These are phyloP conservation scores for Claviceps sp. DNA, from an alignment of 2,329 filamentous ascomycete species.

Conservation along the genomic window DNA sequence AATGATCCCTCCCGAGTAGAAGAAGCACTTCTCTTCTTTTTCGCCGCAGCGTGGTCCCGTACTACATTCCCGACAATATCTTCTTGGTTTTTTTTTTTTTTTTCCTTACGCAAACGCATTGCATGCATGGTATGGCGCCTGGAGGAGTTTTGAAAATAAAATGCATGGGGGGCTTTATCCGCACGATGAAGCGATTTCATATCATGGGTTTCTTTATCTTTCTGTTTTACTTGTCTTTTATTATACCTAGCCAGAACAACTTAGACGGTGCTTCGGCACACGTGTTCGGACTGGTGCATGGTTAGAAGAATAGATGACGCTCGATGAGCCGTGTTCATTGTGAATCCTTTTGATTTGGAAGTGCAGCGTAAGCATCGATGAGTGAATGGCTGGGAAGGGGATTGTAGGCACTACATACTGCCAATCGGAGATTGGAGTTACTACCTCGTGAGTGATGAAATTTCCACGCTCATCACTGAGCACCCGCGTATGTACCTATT, in stretches of 20 bases:
- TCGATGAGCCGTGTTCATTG: neutral
- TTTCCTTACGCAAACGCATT: neutral
- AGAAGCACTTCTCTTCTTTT: neutral
- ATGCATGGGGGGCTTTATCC: neutral
- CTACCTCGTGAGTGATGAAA: too few species aligned
- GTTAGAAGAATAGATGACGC: slow-evolving; percentile 4
- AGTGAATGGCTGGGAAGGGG: too few species aligned
- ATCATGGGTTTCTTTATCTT: neutral
- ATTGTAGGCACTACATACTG: too few species aligned
- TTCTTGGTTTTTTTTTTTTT: neutral
- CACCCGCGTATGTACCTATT: too few species aligned
- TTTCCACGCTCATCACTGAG: too few species aligned
- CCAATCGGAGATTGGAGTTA: too few species aligned
- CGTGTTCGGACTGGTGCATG: slow-evolving; percentile 1
- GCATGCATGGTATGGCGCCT: slow-evolving; percentile 2
- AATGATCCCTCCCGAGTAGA: neutral
- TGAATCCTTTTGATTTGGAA: neutral
- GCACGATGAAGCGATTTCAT: neutral
- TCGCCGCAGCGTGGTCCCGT: neutral
- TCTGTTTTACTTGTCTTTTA: neutral
- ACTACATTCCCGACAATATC: neutral
- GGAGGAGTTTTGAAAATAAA: neutral
- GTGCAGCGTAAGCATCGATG: neutral
- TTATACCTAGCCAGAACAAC: slow-evolving; percentile 1
- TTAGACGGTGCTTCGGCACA: slow-evolving; percentile 1